Evolutionary conservation across 208 protist genomes (phyloP).

Genomic region (Phytomonas francai): DNA sequence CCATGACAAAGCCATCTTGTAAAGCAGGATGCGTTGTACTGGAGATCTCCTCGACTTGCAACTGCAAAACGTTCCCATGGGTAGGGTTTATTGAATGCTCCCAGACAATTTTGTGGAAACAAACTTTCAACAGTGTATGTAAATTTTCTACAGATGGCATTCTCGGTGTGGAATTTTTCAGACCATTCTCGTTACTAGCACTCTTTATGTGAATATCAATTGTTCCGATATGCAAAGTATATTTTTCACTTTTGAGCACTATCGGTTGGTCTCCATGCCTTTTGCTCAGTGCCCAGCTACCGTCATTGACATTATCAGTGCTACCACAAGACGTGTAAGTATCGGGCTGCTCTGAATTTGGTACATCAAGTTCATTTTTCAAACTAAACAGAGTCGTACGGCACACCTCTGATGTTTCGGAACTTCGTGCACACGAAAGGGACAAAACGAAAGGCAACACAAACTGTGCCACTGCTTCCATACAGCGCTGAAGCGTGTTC

Average conservation of each 20-base stretch:
- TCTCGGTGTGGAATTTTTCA: background rate
- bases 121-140: background rate
- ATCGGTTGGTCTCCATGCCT: background rate
- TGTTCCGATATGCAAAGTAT: background rate
- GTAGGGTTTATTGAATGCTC: background rate
- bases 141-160: background rate
- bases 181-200: background rate
- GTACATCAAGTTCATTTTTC: background rate
- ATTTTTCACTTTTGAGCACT: background rate
- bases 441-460: conserved; percentile 16
- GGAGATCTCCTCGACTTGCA: background rate
- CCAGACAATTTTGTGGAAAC: background rate
- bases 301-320: background rate
- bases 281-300: background rate
- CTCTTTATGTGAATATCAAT: background rate
- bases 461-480: conserved; percentile 20
- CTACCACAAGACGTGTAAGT: background rate
- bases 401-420: background rate
- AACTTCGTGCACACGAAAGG: background rate
- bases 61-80: background rate
- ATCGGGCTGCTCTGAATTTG: background rate
- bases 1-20: background rate
- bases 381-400: background rate
- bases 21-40: background rate
- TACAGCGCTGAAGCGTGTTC: conserved; percentile 20